Percentiles rank a stretch among this genome's conserved stretches.
phyloP scores from a whole-genome alignment of 73 alveolate genomes.

The Stentor coeruleus region DNA sequence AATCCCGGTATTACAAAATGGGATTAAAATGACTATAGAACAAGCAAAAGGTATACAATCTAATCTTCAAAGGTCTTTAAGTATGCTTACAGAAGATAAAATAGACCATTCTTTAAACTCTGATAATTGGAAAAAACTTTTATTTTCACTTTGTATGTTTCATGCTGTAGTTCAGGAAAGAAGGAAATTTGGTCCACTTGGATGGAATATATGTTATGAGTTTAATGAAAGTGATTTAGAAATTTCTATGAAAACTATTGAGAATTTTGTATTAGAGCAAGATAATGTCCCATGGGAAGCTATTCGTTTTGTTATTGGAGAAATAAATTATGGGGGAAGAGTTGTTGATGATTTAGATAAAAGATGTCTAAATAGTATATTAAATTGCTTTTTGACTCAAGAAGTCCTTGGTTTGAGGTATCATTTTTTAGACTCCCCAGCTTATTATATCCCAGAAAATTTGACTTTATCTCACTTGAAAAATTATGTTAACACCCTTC shows the following conservation, averaged over 20 bases:
- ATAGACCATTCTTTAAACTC: slow-evolving; percentile 39
- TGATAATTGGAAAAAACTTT: slow-evolving; percentile 76
- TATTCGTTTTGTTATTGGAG: slow-evolving; percentile 81
- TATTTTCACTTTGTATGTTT: slow-evolving; percentile 87
- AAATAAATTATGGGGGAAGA: slow-evolving; percentile 97
- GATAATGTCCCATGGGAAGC: slow-evolving; percentile 93
- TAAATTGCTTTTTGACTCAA: slow-evolving; percentile 71
- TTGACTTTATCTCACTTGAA: slow-evolving; percentile 36
- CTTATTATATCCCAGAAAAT: slow-evolving; percentile 50
- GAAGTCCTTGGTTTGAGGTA: slow-evolving; percentile 72
- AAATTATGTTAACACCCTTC: slow-evolving; percentile 68
- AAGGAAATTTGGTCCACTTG: slow-evolving; percentile 97
- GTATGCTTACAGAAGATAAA: background rate
- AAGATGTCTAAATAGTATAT: slow-evolving; percentile 82
- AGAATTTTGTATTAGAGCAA: slow-evolving; percentile 73
- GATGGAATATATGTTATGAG: slow-evolving; percentile 96
- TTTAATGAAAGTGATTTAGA: slow-evolving; percentile 95
- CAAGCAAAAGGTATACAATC: slow-evolving; percentile 92
- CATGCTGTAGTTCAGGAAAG: slow-evolving; percentile 97
- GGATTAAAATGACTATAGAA: slow-evolving; percentile 94
- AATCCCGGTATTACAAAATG: slow-evolving; percentile 86
- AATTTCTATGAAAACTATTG: slow-evolving; percentile 76
- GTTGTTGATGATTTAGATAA: slow-evolving; percentile 96
- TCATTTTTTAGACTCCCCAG: slow-evolving; percentile 52
- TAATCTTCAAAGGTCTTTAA: slow-evolving; percentile 49